Evolutionary conservation across 306 rosid genomes (phyloP).

Genomic region (Castanopsis chinensis): DNA sequence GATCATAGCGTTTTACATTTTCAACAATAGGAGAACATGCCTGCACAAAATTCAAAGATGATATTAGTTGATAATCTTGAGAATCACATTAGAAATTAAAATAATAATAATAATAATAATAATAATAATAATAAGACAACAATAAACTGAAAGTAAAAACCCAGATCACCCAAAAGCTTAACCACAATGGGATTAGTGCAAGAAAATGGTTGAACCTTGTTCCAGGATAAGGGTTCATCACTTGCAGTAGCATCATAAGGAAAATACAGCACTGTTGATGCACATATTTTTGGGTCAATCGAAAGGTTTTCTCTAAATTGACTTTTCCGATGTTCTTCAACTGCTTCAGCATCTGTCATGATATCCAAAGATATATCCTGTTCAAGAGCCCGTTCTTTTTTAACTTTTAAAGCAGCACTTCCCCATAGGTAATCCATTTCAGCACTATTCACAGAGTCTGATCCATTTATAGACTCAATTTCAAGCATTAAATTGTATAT

Average conservation of each 20-base stretch:
- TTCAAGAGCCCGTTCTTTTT: slow-evolving; percentile 39
- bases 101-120: neutral
- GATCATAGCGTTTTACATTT: slow-evolving; percentile 62
- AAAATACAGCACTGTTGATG: slow-evolving; percentile 70
- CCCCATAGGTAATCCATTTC: slow-evolving; percentile 57
- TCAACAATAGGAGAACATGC: slow-evolving; percentile 29
- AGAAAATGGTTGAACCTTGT: slow-evolving; percentile 21
- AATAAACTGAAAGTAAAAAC: neutral
- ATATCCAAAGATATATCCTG: slow-evolving; percentile 24
- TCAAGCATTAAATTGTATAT: slow-evolving; percentile 60
- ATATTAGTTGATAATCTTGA: neutral
- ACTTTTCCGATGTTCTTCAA: slow-evolving; percentile 54
- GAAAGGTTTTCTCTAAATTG: slow-evolving; percentile 64
- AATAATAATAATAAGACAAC: neutral
- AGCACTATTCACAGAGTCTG: slow-evolving; percentile 27
- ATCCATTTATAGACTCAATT: slow-evolving; percentile 56
- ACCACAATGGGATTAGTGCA: neutral
- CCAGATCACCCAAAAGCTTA: neutral
- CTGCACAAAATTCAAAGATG: slow-evolving; percentile 35
- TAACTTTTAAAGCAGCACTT: slow-evolving; percentile 39
- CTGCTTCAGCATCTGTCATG: slow-evolving; percentile 50
- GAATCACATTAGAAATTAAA: too few species aligned
- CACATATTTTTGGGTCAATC: slow-evolving; percentile 70
- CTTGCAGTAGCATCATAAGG: slow-evolving; percentile 57
- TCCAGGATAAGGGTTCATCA: slow-evolving; percentile 37